Conservation (phyloP, 768 basidiomycete genomes). For the Phaffia australis region DNA sequence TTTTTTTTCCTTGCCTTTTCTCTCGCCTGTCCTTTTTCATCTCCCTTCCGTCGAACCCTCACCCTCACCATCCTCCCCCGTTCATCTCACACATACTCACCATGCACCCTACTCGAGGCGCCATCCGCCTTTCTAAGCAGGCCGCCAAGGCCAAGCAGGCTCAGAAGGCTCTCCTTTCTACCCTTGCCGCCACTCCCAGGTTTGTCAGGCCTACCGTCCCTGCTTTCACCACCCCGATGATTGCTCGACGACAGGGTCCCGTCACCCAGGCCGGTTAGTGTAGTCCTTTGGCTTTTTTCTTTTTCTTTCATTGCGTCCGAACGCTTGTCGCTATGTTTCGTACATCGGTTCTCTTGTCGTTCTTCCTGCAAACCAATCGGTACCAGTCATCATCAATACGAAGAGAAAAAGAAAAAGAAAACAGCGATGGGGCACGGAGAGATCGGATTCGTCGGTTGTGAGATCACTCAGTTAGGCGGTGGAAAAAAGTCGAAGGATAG, state of each 20-base stretch:
- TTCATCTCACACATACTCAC: slow-evolving; percentile 2
- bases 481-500: too few relatives aligned
- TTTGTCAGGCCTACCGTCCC: slow-evolving; percentile 17
- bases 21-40: slow-evolving; percentile 1
- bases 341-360: not conserved
- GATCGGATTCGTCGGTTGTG: too few relatives aligned
- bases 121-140: slow-evolving; percentile 21
- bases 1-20: not conserved
- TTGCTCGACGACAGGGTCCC: slow-evolving; percentile 5
- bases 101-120: slow-evolving; percentile 22
- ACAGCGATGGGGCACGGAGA: not conserved
- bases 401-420: not conserved
- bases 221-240: not conserved
- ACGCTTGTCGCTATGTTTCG: not conserved
- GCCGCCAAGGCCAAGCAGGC: slow-evolving; percentile 21
- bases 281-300: not conserved
- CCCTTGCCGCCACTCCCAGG: slow-evolving; percentile 13
- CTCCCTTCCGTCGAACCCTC: not conserved
- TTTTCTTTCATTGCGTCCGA: not conserved
- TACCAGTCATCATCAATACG: not conserved
- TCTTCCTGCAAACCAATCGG: not conserved
- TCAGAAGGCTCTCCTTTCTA: slow-evolving; percentile 21
- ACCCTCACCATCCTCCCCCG: slow-evolving; percentile 3
- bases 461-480: too few relatives aligned
- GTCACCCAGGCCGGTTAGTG: slow-evolving; percentile 5